Evolutionary conservation across 1,139 yeast species (phyloP).

Genomic region (Meyerozyma elateridarum): DNA sequence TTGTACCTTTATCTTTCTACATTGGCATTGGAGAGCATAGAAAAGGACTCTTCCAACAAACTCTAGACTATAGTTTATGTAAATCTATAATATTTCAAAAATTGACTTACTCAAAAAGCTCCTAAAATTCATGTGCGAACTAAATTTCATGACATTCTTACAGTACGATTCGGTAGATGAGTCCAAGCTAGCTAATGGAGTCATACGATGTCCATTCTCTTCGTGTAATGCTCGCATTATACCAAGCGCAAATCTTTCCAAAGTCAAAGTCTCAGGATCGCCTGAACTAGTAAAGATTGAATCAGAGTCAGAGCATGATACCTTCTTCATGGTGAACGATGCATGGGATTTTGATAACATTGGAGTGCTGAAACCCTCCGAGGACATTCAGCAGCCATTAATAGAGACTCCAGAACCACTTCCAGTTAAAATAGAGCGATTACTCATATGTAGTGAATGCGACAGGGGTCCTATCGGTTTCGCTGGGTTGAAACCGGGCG

Average conservation of each 20-base stretch:
- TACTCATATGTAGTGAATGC: constrained; percentile 67
- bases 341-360: constrained; percentile 77
- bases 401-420: constrained; percentile 13
- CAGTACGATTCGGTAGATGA: constrained; percentile 1
- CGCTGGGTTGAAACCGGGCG: constrained; percentile 40
- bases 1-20: constrained; percentile 43
- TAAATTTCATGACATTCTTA: background rate
- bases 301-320: constrained; percentile 5
- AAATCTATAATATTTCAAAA: too few relatives aligned
- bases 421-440: constrained; percentile 38
- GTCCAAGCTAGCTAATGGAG: background rate
- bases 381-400: constrained; percentile 17
- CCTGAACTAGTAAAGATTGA: constrained; percentile 1
- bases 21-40: constrained; percentile 22
- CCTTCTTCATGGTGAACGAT: constrained; percentile 44
- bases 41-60: background rate
- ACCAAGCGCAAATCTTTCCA: background rate
- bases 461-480: constrained; percentile 72
- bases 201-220: constrained; percentile 1
- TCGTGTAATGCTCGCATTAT: constrained; percentile 3
- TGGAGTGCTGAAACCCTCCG: constrained; percentile 58
- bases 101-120: too few relatives aligned
- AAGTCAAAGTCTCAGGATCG: background rate
- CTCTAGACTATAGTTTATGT: too few relatives aligned
- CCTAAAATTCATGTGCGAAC: too few relatives aligned